phyloP scores from a whole-genome alignment of 371 early-diverging fungal genomes.

The Homolaphlyctis polyrhiza region DNA sequence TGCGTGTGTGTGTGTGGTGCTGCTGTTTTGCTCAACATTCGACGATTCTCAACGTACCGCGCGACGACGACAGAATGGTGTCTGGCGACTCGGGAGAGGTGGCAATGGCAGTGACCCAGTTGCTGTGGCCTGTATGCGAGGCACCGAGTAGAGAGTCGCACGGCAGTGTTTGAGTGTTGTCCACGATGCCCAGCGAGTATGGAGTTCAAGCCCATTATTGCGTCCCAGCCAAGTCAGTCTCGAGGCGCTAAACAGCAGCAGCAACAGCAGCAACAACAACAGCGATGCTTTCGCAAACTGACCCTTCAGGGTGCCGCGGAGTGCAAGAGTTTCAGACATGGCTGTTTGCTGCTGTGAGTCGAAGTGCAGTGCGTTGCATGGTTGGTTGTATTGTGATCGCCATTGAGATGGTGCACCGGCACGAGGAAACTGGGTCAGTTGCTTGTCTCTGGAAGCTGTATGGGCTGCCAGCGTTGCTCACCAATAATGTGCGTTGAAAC shows the following conservation, averaged over 20 bases:
- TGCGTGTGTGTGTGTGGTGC: no score
- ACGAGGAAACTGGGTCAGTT: no score
- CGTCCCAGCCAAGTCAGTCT: background rate
- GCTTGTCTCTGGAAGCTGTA: no score
- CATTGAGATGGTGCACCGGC: no score
- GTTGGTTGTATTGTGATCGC: no score
- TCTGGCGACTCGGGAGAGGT: constrained; percentile 89
- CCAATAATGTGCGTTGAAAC: no score
- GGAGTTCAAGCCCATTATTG: background rate
- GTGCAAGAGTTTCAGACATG: constrained; percentile 48
- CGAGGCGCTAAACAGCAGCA: background rate
- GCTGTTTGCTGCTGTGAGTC: constrained; percentile 2
- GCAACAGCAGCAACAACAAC: background rate
- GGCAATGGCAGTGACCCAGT: constrained; percentile 90
- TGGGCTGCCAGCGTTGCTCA: no score
- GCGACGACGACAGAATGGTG: constrained; percentile 87
- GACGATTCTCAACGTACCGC: constrained; percentile 73
- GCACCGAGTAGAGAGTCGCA: background rate
- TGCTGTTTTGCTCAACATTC: no score
- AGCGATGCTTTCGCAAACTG: no score
- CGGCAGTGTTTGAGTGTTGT: background rate
- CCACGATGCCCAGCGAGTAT: no score
- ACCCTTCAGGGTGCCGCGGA: constrained; percentile 53
- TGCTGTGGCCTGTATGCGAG: constrained; percentile 58
- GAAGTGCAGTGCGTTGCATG: no score